These are phyloP conservation scores for Candida mesenterica DNA, from an alignment of 1,139 yeast genomes.

Conservation along the genomic window DNA sequence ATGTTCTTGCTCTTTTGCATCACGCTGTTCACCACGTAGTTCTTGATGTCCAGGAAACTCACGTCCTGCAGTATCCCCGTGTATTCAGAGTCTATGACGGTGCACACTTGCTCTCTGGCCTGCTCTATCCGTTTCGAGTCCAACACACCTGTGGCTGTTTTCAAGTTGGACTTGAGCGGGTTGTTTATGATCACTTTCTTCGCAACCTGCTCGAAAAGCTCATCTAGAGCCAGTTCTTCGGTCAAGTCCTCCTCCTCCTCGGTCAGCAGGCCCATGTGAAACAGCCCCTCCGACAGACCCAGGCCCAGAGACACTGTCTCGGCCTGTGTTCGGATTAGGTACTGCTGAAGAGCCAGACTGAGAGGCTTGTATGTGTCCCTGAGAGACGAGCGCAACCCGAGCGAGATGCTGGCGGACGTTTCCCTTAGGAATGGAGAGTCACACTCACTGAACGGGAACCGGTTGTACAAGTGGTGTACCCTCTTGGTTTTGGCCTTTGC, in stretches of 20 bases:
- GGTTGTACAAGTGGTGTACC: conserved; percentile 2
- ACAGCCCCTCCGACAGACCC: conserved; percentile 2
- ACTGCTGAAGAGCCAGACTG: conserved; percentile 10
- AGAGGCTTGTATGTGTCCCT: conserved; percentile 7
- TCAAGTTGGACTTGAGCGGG: conserved; percentile 3
- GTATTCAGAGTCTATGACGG: conserved; percentile 5
- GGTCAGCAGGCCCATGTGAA: conserved; percentile 1
- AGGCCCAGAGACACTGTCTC: not conserved
- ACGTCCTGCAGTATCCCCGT: conserved; percentile 4
- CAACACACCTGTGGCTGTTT: not conserved
- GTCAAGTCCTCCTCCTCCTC: conserved; percentile 1
- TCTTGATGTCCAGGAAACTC: conserved; percentile 11
- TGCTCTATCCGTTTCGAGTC: conserved; percentile 10
- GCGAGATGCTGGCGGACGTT: conserved; percentile 4
- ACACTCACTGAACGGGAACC: conserved; percentile 9
- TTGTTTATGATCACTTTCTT: not conserved
- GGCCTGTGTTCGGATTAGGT: conserved; percentile 6
- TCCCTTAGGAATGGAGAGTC: conserved; percentile 5
- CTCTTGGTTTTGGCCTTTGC: not conserved
- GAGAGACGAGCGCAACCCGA: conserved; percentile 8
- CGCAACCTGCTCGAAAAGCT: conserved; percentile 1
- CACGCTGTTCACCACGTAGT: conserved; percentile 16
- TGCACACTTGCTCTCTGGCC: conserved; percentile 7
- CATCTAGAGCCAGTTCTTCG: conserved; percentile 3
- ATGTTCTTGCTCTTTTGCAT: conserved; percentile 14